phyloP scores from a whole-genome alignment of 176 grass and related monocot genomes.

The Elaeis guineensis region DNA sequence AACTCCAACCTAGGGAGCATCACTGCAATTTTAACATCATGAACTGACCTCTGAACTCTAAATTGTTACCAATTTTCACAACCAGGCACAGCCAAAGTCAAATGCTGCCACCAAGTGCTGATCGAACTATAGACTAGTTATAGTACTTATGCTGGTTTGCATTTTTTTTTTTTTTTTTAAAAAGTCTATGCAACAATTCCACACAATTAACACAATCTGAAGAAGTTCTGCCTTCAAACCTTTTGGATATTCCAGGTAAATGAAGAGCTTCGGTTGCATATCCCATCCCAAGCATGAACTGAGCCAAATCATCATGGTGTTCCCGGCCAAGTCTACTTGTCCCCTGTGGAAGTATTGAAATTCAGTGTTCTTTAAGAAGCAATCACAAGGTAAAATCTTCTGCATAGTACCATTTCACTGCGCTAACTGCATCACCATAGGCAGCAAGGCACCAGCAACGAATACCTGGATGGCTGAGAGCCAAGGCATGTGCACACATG shows the following conservation, averaged over 20 bases:
- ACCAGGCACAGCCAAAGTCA: too few relatives aligned
- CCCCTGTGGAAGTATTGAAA: conserved; percentile 49
- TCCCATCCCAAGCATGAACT: conserved; percentile 99
- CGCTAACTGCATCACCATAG: conserved; percentile 96
- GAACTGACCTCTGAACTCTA: neutral
- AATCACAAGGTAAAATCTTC: conserved; percentile 12
- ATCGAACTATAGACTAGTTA: too few relatives aligned
- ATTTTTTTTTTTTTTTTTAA: too few relatives aligned
- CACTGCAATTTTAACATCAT: conserved; percentile 14
- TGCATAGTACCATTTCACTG: conserved; percentile 82
- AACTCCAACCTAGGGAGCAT: conserved; percentile 76
- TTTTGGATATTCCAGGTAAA: conserved; percentile 99
- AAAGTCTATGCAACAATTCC: too few relatives aligned
- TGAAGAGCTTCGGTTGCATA: conserved; percentile 99
- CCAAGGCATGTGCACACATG: conserved; percentile 98
- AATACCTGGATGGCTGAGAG: conserved; percentile 98
- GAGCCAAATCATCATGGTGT: conserved; percentile 96
- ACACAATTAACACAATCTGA: neutral
- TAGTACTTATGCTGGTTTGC: too few relatives aligned
- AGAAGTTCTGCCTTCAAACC: conserved; percentile 25
- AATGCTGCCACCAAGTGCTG: too few relatives aligned
- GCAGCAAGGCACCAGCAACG: conserved; percentile 95
- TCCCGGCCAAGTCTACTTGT: conserved; percentile 87
- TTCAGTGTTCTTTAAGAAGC: conserved; percentile 1
- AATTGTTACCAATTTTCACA: too few relatives aligned